Base-by-base conservation (phyloP, 148 eudicot species). In the Gaultheria prostrata region DNA sequence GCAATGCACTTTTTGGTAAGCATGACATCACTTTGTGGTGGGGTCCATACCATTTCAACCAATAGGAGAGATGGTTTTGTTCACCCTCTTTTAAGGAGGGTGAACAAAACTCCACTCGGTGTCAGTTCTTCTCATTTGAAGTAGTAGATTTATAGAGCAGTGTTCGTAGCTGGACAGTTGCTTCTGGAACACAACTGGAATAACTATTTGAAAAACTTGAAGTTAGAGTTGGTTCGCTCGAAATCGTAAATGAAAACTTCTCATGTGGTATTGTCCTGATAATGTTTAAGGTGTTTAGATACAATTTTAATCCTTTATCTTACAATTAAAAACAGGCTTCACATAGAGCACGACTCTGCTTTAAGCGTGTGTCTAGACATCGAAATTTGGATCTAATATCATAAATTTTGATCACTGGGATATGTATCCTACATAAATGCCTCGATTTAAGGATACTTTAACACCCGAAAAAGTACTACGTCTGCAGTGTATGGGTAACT, bases 361-460 rank as follows among this genome's bases (percentile, higher is more conserved):
- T 70, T 70, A 30, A 70, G 76, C 15, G 43, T 32, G 74, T 69
- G 45, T 32, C 75, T 70, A 70, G 75, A 32, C 76, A 33, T 71
- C 45, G 0, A 33, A 70, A 70, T 32, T 30, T 69, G 39, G 39
- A 28, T 12, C 12, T 30, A 7, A 69, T 28, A 69, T 13, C 20
- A 32, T 12, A 4, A 13, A 11, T 33, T 33, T 33, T 33, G n/a
- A 71, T 17, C 21, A 35, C 72, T 26, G 15, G 14, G 32, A 67
- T 28, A 57, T 20, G 1, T n/a, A 7, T 57, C 24, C 6, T 20
- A 57, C 65, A 26, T 11, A 10, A 2, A 32, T 24, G 5, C 32
- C 26, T 63, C 32, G 11, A n/a, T 63, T 63, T 10, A 8, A 3
- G 26, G 65, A 21, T 26, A 65, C 35, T 39, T 67, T 67, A 28